Evolutionary conservation across 1,284 basidiomycete genomes (phyloP), one percentile per base, ranked within the genome.

Genomic region (Agaricales sp.): DNA sequence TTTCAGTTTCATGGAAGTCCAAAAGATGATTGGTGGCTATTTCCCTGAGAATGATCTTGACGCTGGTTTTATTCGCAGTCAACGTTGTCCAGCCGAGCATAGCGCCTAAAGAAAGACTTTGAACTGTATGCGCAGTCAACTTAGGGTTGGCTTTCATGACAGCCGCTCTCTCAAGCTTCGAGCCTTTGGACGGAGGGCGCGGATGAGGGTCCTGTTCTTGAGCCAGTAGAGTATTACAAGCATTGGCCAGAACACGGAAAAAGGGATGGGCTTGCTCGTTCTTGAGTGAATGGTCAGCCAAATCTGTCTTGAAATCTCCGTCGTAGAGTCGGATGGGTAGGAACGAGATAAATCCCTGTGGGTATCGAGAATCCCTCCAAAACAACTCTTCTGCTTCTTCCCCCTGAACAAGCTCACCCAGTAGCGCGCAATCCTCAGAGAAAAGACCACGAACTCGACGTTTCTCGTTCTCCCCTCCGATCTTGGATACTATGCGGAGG

Each of bases 21-120:
- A 12, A 61, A 61, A 44, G 57, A 50, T 53, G 58, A 45, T 41
- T 23, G 45, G 48, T 26, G 54, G 51, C 48, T 57, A 80, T 71
- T 58, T 81, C 81, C 52, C 74, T 70, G 53, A 88, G 59, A 30
- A 91, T 70, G n/a, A 82, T 79, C 59, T 77, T 80, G 23, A 90
- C 78, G 54, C 87, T 87, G 25, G 82, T 75, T 56, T 78, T 76
- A 54, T 91, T 91, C 16, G 87, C 86, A 3, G 85, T 88, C 45
- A 92, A 67, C 18, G 86, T 91, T 50, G 89, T 91, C 82, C 87
- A 84, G 1, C 83, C 80, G 24, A 77, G 68, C 37, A 64, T 66
- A 0, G 83, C 79, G 20, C 87, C 89, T 62, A 76, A 76, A 8
- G 82, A 67, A 66, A 87, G 67, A 54, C 81, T 84, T 49, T 78